Percentiles rank a stretch among this genome's conserved stretches.
Conservation (phyloP, 2,329 filamentous ascomycete genomes). For the Phialemonium atrogriseum region DNA sequence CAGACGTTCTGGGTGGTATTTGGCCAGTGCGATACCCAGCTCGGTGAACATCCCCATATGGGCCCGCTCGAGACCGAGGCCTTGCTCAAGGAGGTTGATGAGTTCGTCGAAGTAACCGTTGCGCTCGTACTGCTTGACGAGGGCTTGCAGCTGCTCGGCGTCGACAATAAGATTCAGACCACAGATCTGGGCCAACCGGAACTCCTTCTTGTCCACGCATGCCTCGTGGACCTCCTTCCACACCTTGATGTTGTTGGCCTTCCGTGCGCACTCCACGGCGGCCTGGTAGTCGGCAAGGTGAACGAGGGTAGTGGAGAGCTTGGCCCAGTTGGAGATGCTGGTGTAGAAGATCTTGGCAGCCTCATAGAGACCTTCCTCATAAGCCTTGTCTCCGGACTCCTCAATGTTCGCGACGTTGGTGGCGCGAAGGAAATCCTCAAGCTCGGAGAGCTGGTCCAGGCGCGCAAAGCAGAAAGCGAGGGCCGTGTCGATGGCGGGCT, state of each 20-base stretch:
- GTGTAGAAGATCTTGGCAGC: conserved; percentile 98
- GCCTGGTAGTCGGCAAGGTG: conserved; percentile 95
- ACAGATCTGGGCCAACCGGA: conserved; percentile 96
- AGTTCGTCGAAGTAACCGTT: conserved; percentile 99
- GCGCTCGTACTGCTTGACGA: conserved; percentile 93
- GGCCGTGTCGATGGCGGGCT: conserved; percentile 86
- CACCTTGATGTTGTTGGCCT: conserved; percentile 98
- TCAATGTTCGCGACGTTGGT: conserved; percentile 96
- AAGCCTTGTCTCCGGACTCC: conserved; percentile 96
- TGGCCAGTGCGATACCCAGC: conserved; percentile 83
- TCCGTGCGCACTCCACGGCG: conserved; percentile 93
- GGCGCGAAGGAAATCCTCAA: conserved; percentile 90
- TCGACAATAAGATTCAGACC: conserved; percentile 97
- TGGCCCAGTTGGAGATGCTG: conserved; percentile 99
- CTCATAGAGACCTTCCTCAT: conserved; percentile 87
- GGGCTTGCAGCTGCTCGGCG: conserved; percentile 84
- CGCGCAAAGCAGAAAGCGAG: conserved; percentile 91
- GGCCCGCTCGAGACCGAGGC: conserved; percentile 81
- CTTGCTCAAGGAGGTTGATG: conserved; percentile 87
- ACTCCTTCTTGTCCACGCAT: conserved; percentile 96
- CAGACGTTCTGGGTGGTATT: conserved; percentile 88
- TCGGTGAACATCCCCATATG: conserved; percentile 98
- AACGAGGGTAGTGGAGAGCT: conserved; percentile 95
- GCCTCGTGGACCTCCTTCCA: conserved; percentile 98
- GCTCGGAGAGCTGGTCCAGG: conserved; percentile 81